Evolutionary conservation across 148 eudicot species (phyloP).

Genomic region (Spergularia marina): DNA sequence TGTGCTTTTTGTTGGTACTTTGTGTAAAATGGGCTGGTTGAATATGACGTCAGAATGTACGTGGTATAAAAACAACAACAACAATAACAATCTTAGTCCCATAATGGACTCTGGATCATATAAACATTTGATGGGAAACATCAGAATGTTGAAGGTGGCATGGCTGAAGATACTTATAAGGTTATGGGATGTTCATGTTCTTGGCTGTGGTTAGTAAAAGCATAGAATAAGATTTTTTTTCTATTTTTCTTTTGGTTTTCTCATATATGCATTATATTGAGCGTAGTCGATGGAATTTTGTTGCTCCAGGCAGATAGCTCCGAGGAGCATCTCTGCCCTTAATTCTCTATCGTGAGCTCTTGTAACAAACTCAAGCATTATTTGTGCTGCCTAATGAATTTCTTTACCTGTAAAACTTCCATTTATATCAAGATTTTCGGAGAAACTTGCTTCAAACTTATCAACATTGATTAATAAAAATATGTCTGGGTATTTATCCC

Average conservation of each 20-base stretch:
- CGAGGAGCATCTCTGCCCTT: not conserved
- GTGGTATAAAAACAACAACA: no score
- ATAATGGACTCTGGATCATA: no score
- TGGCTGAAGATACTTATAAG: not conserved
- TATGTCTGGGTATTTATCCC: not conserved
- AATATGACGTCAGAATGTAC: not conserved
- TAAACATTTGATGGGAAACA: not conserved
- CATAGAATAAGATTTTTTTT: no score
- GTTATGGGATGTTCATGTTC: not conserved
- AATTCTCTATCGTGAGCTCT: not conserved
- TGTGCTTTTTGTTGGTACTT: not conserved
- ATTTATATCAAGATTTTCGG: not conserved
- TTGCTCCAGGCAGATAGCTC: not conserved
- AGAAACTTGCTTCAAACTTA: not conserved
- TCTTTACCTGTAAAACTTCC: not conserved
- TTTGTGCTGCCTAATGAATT: not conserved
- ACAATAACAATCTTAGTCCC: no score
- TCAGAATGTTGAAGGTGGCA: not conserved
- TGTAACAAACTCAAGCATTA: not conserved
- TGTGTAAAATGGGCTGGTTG: not conserved
- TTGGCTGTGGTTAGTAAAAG: not conserved
- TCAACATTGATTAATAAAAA: not conserved
- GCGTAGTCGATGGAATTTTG: not conserved
- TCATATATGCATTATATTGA: not conserved
- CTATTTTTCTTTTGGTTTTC: no score